Base-by-base conservation (phyloP, 2,329 filamentous ascomycete species). In the Hortaea werneckii region DNA sequence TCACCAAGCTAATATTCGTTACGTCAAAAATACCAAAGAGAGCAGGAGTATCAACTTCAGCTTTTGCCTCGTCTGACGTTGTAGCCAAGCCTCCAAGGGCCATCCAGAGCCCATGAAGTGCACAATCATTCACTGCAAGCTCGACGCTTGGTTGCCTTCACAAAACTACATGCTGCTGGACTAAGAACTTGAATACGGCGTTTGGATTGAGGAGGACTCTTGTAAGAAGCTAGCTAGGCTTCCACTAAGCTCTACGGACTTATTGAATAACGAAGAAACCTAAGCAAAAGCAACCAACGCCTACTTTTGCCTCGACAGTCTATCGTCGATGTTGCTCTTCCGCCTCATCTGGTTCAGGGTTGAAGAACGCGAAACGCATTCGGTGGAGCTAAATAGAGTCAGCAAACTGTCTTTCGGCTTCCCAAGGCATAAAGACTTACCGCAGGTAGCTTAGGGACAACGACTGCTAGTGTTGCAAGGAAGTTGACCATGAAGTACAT, bases 401-500 rank as follows among this genome's bases (percentile, higher is more conserved):
- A 57, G 51, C 38, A 40, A 6, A 37, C 20, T 10, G 10, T 40
- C 28, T 11, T 39, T 10, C 34, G 27, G 13, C 6, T n/a, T 11
- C 8, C 30, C 7, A 20, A 26, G 28, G 28, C 5, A 37, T 8
- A 9, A 29, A 27, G 13, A 80, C 89, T 67, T 76, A 96, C 90
- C 65, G 86, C 90, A 56, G 92, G 92, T 56, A 98, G 72, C 71
- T 98, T 98, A 37, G 92, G 92, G 64, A 98, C 92, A 48, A 98
- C 85, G 46, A 98, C 92, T 39, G 78, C 87, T 62, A 98, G 72
- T 35, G 94, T 86, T 46, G 92, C 92, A 59, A 95, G 71, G 65
- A 94, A 90, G 72, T 98, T 98, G 72, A 98, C 92, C 59, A 85
- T 87, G 64, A 98, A 98, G 69, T 95, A 96, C 39, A 87, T 85